These are phyloP conservation scores for Trichosporon faecale DNA, from an alignment of 1,284 basidiomycete species.

Conservation along the genomic window DNA sequence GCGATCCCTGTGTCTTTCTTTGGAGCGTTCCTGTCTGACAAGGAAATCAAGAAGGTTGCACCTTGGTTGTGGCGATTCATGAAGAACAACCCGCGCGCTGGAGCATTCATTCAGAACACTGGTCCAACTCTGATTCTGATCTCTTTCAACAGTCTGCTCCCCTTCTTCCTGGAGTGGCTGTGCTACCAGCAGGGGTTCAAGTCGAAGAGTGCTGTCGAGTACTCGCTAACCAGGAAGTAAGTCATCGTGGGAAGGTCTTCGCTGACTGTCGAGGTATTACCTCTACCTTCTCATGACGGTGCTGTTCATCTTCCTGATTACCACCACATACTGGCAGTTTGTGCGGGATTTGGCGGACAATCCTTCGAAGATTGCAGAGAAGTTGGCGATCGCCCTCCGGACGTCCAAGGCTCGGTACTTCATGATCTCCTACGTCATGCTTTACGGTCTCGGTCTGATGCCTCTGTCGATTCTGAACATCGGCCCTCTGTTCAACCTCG, in stretches of 20 bases:
- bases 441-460: constrained; percentile 91
- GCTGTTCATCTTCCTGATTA: constrained; percentile 90
- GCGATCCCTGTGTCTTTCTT: constrained; percentile 75
- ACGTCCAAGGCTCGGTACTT: constrained; percentile 69
- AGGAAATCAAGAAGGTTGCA: constrained; percentile 82
- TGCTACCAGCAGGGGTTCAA: constrained; percentile 85
- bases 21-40: constrained; percentile 79
- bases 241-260: constrained; percentile 27
- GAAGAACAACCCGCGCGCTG: constrained; percentile 71
- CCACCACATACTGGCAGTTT: constrained; percentile 84
- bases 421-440: constrained; percentile 91
- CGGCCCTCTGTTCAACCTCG: constrained; percentile 60
- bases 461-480: constrained; percentile 89
- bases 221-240: constrained; percentile 86
- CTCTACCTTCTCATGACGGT: constrained; percentile 91
- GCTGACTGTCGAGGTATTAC: constrained; percentile 67
- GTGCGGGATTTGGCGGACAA: constrained; percentile 81
- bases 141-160: constrained; percentile 80
- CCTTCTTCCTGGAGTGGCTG: constrained; percentile 84
- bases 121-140: constrained; percentile 87
- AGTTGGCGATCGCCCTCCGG: constrained; percentile 75
- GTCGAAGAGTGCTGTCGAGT: constrained; percentile 88
- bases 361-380: constrained; percentile 75
- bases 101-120: constrained; percentile 87
- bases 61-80: constrained; percentile 77